Evolutionary conservation across 805 yeast species (phyloP), one percentile per base, ranked within the genome.

Genomic region (Candida ovalis): DNA sequence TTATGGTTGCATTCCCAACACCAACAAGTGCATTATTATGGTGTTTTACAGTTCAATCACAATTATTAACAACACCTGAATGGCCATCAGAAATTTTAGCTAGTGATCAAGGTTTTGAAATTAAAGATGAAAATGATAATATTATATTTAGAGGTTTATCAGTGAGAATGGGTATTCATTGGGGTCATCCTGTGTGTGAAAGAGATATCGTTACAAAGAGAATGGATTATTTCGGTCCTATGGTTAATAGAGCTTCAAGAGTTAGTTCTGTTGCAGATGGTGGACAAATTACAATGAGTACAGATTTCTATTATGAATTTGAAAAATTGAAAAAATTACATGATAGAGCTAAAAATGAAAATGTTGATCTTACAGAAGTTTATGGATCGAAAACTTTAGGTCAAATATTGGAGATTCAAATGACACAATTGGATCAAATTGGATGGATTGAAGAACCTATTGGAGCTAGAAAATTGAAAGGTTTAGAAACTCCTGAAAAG

Each of bases 141-240:
- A 63, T 81, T 3, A 78, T 94, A 9, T 94, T 84, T 68, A 74
- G 94, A 48, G 99, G 99, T 2, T 70, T 94, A 40, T 86, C 96
- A 0, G 99, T 94, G 9, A 79, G 99, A 62, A 94, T 94, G 98
- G 99, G 99, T 51, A 80, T 89, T 38, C 98, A 94, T 66, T 94
- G 98, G 96, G 99, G 99, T 53, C 76, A 86, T 1, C 98, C 99
- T 0, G 97, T 92, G 38, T 88, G 96, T 60, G 99, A 94, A 66
- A 79, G 86, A 7, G 99, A 94, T 71, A 85, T 92, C 50, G 91
- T 91, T 46, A 94, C 99, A 0, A 81, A 90, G 56, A 82, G 99
- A 72, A 94, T 94, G 99, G 99, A 94, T 69, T 94, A 94, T 67
- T 86, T 94, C 59, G 99, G 99, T 0, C 99, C 99, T 0, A 91